phyloP scores from a whole-genome alignment of 2,329 filamentous ascomycete species.

The Colletotrichum sp. region DNA sequence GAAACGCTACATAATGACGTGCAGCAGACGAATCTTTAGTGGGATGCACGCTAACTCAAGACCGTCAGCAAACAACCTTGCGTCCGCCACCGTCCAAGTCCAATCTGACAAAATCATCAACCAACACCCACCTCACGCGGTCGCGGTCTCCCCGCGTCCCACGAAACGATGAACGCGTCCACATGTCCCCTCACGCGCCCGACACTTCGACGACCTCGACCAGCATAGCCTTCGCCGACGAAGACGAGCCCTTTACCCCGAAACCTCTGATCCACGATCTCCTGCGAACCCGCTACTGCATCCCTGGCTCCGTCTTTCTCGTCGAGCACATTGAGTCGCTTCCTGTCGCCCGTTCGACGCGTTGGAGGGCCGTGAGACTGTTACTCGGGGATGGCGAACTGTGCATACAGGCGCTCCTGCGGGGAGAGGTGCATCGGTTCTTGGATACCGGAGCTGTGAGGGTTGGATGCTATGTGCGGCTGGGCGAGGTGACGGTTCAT shows the following conservation, averaged over 20 bases:
- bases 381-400: conserved; percentile 58
- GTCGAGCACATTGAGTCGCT: conserved; percentile 50
- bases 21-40: not conserved
- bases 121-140: not conserved
- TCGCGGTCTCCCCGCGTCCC: not conserved
- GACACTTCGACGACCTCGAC: not conserved
- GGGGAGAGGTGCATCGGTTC: conserved; percentile 51
- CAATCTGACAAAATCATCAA: not conserved
- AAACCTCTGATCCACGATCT: conserved; percentile 53
- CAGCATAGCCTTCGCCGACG: conserved; percentile 26
- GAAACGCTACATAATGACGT: not conserved
- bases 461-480: conserved; percentile 53
- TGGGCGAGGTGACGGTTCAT: conserved; percentile 39
- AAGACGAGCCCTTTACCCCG: conserved; percentile 28
- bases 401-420: conserved; percentile 58
- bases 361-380: conserved; percentile 51
- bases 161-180: conserved; percentile 11
- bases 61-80: not conserved
- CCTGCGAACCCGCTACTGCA: conserved; percentile 51
- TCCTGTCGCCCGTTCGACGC: conserved; percentile 35
- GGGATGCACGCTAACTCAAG: not conserved
- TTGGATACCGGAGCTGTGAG: conserved; percentile 49
- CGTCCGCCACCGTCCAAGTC: not conserved
- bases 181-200: conserved; percentile 17
- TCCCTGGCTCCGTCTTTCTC: conserved; percentile 53